These are phyloP conservation scores for Nicotiana attenuata DNA, from an alignment of 257 asterid genomes.

Conservation along the genomic window DNA sequence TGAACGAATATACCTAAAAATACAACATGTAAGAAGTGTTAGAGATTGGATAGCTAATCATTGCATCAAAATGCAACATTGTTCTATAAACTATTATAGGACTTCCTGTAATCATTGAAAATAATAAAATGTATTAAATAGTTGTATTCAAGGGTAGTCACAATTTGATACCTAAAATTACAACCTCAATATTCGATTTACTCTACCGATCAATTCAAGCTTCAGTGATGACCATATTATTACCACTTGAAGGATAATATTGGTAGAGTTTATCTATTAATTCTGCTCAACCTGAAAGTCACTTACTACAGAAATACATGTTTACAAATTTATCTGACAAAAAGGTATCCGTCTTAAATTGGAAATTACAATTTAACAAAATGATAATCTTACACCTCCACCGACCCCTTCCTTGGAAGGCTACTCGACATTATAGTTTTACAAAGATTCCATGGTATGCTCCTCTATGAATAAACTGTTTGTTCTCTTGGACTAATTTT, in stretches of 20 bases:
- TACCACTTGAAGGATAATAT: conserved; percentile 32
- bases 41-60: no score
- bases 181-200: conserved; percentile 46
- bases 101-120: no score
- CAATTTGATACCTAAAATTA: no score
- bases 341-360: no score
- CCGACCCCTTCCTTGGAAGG: conserved; percentile 25
- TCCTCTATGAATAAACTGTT: background rate
- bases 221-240: conserved; percentile 58
- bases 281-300: conserved; percentile 20
- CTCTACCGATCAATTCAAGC: conserved; percentile 53
- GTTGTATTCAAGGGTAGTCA: background rate
- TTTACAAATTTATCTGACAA: no score
- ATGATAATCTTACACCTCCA: no score
- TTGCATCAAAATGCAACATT: no score
- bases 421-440: conserved; percentile 29
- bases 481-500: background rate
- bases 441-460: conserved; percentile 46
- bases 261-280: conserved; percentile 25
- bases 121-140: background rate
- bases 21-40: no score
- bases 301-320: no score
- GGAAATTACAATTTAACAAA: no score
- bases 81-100: no score
- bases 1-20: no score